Base-by-base conservation (phyloP, 2,329 filamentous ascomycete species). In the Stachybotrys echinatus region DNA sequence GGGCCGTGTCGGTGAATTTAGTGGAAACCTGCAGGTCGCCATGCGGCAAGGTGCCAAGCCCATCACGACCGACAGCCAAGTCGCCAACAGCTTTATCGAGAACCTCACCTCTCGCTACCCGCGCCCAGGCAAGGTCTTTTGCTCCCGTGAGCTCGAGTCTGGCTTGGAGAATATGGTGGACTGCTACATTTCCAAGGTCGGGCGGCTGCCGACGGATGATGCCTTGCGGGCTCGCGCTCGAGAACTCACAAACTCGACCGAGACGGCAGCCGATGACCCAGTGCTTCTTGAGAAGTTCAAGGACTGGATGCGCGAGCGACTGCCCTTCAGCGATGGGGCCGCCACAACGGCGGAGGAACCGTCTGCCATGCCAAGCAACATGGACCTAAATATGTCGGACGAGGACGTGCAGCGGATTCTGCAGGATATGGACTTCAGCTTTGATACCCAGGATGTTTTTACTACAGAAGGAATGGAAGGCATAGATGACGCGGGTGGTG, bases 71-170 rank as follows among this genome's bases (percentile, higher is more conserved):
- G 70, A 70, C n/a, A 65, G 67, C 8, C 60, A 64, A 3, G 73
- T 75, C 2, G 74, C 74, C 1, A 76, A 76, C 63, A 73, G 72
- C 47, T 81, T 72, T 56, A 56, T 80, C 31, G 68, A 72, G 53
- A 68, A 66, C 3, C 65, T 80, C 34, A 64, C 68, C 1, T 69
- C 65, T 8, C 68, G 73, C 6, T 74, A 72, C 51, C 65, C 69
- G 14, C 71, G 72, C 10, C 77, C 76, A 0, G 75, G 77, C 0
- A 63, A 63, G 8, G 70, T 84, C 0, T 84, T 85, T 60, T 83
- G 78, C 62, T 80, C 76, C 18, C 69, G 77, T 6, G 79, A 83
- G 57, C 70, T 85, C 20, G 81, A 84, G 61, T 66, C 61, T n/a
- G 78, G 75, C 2, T 65, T 85, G 14, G 61, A 69, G 12, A 69